Conservation (phyloP, 1,284 basidiomycete species). For the Malassezia furfur region DNA sequence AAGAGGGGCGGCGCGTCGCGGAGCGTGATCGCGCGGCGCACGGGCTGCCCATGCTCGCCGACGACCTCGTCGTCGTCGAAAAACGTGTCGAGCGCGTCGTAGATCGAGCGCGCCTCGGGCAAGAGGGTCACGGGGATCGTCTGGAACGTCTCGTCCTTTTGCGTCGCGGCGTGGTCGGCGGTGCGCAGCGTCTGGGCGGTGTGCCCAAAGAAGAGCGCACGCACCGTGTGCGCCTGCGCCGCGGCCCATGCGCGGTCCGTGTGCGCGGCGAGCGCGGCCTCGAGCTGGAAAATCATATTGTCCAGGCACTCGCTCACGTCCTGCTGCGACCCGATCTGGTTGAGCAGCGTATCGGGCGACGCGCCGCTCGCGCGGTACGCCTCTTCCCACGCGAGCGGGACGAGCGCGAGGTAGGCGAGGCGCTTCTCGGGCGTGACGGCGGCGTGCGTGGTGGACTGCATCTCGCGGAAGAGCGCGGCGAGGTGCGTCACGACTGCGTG, state of each 20-base stretch:
- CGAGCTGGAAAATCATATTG: slow-evolving; percentile 96
- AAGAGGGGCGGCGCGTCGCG: slow-evolving; percentile 78
- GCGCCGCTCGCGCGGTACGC: not conserved
- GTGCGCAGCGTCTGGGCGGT: slow-evolving; percentile 28
- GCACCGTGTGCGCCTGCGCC: not conserved
- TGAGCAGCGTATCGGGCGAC: slow-evolving; percentile 23
- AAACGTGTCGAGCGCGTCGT: slow-evolving; percentile 84
- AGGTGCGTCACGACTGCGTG: slow-evolving; percentile 58
- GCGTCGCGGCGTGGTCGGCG: slow-evolving; percentile 50
- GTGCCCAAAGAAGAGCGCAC: slow-evolving; percentile 32
- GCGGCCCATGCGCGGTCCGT: slow-evolving; percentile 16
- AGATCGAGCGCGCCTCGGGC: slow-evolving; percentile 73
- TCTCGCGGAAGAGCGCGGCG: slow-evolving; percentile 65
- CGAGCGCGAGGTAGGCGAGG: slow-evolving; percentile 80
- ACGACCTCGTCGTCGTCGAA: slow-evolving; percentile 77
- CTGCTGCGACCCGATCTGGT: slow-evolving; percentile 71
- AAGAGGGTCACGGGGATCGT: slow-evolving; percentile 87
- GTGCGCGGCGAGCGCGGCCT: slow-evolving; percentile 66
- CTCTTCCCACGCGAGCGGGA: slow-evolving; percentile 67
- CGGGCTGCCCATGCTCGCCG: slow-evolving; percentile 67
- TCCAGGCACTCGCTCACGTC: slow-evolving; percentile 98
- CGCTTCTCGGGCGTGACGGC: slow-evolving; percentile 74
- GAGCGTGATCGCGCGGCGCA: slow-evolving; percentile 75
- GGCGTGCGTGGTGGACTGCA: slow-evolving; percentile 60
- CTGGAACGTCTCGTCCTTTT: slow-evolving; percentile 79